Evolutionary conservation across 2,329 filamentous ascomycete species (phyloP).

Genomic region (Ophiocordyceps camponoti-saundersi): DNA sequence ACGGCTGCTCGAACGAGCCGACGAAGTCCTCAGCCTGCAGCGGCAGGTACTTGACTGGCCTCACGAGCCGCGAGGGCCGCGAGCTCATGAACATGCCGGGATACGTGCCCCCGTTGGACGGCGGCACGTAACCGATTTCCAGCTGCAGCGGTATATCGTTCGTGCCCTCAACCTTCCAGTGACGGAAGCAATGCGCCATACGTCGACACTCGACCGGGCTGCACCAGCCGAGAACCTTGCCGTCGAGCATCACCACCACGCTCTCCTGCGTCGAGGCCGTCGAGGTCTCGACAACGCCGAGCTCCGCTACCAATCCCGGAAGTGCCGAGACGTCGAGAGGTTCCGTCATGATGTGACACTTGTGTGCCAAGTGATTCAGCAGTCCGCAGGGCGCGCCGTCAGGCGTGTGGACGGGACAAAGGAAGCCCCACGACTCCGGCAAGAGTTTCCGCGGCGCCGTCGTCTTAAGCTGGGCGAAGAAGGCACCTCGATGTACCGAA

Average conservation of each 20-base stretch:
- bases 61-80: constrained; percentile 67
- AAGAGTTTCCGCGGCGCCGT: constrained; percentile 91
- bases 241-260: constrained; percentile 80
- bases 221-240: constrained; percentile 79
- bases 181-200: constrained; percentile 73
- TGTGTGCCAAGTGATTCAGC: constrained; percentile 88
- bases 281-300: constrained; percentile 62
- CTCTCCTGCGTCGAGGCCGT: constrained; percentile 69
- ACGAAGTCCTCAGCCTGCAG: constrained; percentile 76
- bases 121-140: constrained; percentile 83
- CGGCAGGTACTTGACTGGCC: constrained; percentile 83
- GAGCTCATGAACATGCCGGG: constrained; percentile 92
- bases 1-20: constrained; percentile 88
- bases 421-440: constrained; percentile 94
- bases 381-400: constrained; percentile 91
- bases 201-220: constrained; percentile 64
- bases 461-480: constrained; percentile 95
- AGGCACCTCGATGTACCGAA: constrained; percentile 97
- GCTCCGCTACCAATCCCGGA: constrained; percentile 54
- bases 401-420: constrained; percentile 93
- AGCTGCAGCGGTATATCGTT: constrained; percentile 68
- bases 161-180: constrained; percentile 87
- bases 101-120: constrained; percentile 82
- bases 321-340: constrained; percentile 58
- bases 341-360: constrained; percentile 74